Evolutionary conservation across 108 stramenopile species (phyloP), one percentile per base, ranked within the genome.

Genomic region (Fistulifera solaris): DNA sequence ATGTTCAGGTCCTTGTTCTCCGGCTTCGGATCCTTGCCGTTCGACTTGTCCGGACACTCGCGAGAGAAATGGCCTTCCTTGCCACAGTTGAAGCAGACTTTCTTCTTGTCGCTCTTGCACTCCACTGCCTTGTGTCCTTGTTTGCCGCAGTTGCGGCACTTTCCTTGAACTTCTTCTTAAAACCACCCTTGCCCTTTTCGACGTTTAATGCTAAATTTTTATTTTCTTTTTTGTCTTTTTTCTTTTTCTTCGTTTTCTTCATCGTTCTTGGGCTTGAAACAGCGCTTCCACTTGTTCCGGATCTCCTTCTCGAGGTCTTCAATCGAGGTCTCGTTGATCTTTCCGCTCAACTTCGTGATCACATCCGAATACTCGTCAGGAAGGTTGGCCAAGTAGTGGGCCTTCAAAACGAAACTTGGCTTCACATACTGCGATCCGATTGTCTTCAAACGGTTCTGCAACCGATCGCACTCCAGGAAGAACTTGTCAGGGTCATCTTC

Each of bases 81-180:
- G n/a, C 50, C 50, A 27, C 50, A 51, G 2, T 27, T 12, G 27
- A 10, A 51, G 12, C 50, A 51, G 11, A 27, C 22, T 2, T 51
- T 27, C 27, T 51, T 51, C 50, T 51, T 51, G 5, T 51, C 27
- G 11, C 44, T 21, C 19, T 45, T 45, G 16, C 44, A 35, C 31
- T 35, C 31, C 6, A 35, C 3, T 3, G 31, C 31, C 44, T 46
- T 46, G 19, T 22, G 19, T 8, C 44, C 44, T 22, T 46, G 44
- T 10, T 46, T 46, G 17, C 44, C 44, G 44, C 44, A 46, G 19
- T 46, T 46, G 3, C 31, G 31, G 31, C 31, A 35, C 31, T 8
- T 3, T 35, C 31, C 31, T 35, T 35, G 3, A 8, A 35, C 3
- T 8, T 35, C 8, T 8, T 35, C 44, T 10, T 46, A 5, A 3